These are phyloP conservation scores for Chrysosphaeria jannelii DNA, from an alignment of 2,329 filamentous ascomycete species.

Conservation along the genomic window DNA sequence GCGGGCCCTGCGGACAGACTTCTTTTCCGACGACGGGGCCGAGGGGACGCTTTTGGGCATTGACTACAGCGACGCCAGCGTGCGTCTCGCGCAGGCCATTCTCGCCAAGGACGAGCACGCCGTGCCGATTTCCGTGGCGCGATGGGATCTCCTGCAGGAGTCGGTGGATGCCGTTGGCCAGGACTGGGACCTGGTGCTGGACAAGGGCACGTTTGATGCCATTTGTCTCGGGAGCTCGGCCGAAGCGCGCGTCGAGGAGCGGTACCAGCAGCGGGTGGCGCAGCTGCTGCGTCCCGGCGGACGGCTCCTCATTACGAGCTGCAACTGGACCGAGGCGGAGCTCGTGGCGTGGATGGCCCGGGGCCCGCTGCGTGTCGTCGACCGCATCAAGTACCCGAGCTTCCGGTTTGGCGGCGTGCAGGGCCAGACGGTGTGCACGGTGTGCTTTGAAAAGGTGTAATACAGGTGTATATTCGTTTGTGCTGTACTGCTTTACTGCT, in stretches of 20 bases:
- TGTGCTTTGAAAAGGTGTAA: slow-evolving; percentile 38
- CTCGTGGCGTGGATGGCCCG: slow-evolving; percentile 48
- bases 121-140: slow-evolving; percentile 15
- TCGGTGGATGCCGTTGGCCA: neutral
- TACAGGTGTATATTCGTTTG: too few relatives aligned
- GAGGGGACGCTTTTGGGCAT: slow-evolving; percentile 45
- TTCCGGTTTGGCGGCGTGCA: slow-evolving; percentile 76
- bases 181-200: slow-evolving; percentile 75
- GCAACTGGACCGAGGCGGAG: slow-evolving; percentile 92
- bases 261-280: slow-evolving; percentile 40
- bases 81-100: slow-evolving; percentile 42
- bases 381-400: slow-evolving; percentile 47
- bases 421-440: slow-evolving; percentile 64
- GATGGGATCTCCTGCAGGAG: slow-evolving; percentile 34
- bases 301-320: slow-evolving; percentile 67
- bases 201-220: slow-evolving; percentile 96
- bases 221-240: slow-evolving; percentile 39
- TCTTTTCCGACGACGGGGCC: slow-evolving; percentile 23
- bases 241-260: slow-evolving; percentile 29
- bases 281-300: slow-evolving; percentile 39
- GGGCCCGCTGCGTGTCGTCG: slow-evolving; percentile 24
- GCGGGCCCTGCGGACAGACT: slow-evolving; percentile 37
- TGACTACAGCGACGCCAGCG: slow-evolving; percentile 54
- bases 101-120: slow-evolving; percentile 7
- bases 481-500: slow-evolving; percentile 1